Percentiles rank a stretch among this genome's conserved stretches.
Conservation (phyloP, 2,329 filamentous ascomycete genomes). For the Cercospora nicotianae region DNA sequence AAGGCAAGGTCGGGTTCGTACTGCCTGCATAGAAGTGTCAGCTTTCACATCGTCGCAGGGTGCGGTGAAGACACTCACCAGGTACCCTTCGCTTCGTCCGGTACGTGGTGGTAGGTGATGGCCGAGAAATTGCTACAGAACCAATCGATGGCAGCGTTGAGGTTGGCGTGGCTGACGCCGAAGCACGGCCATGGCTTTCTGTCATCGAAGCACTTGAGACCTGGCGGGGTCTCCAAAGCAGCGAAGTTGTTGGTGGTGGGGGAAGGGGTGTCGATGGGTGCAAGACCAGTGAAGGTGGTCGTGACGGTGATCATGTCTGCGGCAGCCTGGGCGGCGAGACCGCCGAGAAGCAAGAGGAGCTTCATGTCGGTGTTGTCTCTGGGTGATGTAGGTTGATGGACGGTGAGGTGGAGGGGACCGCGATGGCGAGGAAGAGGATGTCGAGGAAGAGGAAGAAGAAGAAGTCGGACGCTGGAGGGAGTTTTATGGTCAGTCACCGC, state of each 20-base stretch:
- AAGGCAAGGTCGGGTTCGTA: neutral
- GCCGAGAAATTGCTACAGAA: constrained; percentile 14
- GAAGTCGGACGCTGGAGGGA: neutral
- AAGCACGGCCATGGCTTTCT: constrained; percentile 14
- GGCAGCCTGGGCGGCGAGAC: neutral
- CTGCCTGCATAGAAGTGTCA: neutral
- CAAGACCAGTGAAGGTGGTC: neutral
- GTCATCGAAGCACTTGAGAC: constrained; percentile 14
- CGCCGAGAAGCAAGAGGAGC: neutral
- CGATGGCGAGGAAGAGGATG: neutral
- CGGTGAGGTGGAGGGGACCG: neutral
- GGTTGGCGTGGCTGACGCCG: constrained; percentile 4
- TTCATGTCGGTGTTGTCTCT: neutral
- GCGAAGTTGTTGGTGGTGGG: neutral
- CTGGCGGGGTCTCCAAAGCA: neutral
- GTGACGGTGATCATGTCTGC: neutral
- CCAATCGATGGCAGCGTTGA: constrained; percentile 8
- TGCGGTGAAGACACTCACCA: constrained; percentile 1
- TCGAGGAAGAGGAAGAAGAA: neutral
- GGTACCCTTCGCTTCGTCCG: neutral
- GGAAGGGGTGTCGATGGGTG: neutral
- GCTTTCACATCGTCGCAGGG: neutral
- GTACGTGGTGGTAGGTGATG: neutral
- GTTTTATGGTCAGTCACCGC: neutral
- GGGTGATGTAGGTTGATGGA: neutral